These are phyloP conservation scores for Stephania cephalantha DNA, from an alignment of 164 flowering plant species.

Conservation along the genomic window DNA sequence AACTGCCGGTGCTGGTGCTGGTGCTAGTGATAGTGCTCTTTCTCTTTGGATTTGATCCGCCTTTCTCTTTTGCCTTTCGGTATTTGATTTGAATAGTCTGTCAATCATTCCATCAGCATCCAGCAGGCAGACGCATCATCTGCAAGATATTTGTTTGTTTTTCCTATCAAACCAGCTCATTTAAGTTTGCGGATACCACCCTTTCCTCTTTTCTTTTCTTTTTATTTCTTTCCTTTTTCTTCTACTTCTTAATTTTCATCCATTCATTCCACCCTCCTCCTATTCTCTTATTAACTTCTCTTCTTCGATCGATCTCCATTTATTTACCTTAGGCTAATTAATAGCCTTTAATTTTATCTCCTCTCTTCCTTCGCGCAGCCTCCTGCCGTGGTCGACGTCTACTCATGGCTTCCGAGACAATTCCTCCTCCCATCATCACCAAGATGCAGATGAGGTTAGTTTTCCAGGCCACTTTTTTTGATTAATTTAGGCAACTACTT, in stretches of 20 bases:
- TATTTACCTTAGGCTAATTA: too few relatives aligned
- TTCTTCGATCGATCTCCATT: too few relatives aligned
- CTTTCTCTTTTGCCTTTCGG: background rate
- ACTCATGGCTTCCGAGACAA: constrained; percentile 17
- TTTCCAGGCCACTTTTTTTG: background rate
- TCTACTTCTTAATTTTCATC: background rate
- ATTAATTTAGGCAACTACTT: too few relatives aligned
- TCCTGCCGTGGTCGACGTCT: too few relatives aligned
- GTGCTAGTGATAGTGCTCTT: too few relatives aligned
- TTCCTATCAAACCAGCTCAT: constrained; percentile 9
- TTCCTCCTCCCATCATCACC: constrained; percentile 5
- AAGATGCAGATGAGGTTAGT: constrained; percentile 6
- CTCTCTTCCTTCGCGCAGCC: too few relatives aligned
- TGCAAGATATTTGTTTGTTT: background rate
- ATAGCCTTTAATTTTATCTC: too few relatives aligned
- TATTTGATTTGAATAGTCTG: background rate
- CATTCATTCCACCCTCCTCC: too few relatives aligned
- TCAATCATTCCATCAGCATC: background rate
- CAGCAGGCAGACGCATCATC: background rate
- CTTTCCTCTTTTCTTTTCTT: background rate
- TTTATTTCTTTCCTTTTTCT: background rate
- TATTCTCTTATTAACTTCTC: too few relatives aligned
- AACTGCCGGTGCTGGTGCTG: too few relatives aligned
- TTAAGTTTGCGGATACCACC: background rate
- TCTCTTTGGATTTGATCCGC: background rate